Conservation (phyloP, 2,329 filamentous ascomycete genomes). For the Apiospora sp. region DNA sequence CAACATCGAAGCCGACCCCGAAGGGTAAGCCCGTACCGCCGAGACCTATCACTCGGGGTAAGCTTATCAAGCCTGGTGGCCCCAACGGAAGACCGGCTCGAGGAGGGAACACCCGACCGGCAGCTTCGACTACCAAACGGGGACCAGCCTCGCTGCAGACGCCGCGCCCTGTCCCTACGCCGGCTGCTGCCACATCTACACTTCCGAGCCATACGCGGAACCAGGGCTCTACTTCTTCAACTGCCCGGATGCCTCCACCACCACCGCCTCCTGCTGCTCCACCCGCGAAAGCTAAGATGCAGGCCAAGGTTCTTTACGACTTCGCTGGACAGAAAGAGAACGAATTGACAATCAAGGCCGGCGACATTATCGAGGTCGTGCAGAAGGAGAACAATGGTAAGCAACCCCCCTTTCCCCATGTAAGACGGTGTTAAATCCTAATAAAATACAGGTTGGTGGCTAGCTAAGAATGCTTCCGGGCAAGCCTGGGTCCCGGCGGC, state of each 20-base stretch:
- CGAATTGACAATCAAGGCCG: conserved; percentile 81
- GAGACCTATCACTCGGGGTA: conserved; percentile 91
- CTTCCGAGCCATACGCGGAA: conserved; percentile 63
- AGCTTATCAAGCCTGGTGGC: conserved; percentile 90
- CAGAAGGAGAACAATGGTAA: conserved; percentile 95
- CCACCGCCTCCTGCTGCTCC: conserved; percentile 73
- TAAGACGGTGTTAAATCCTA: conserved; percentile 36
- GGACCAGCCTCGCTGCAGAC: conserved; percentile 39
- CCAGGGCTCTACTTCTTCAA: conserved; percentile 58
- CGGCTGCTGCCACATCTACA: conserved; percentile 37
- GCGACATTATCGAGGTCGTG: conserved; percentile 86
- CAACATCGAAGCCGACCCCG: conserved; percentile 83
- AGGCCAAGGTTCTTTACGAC: conserved; percentile 91
- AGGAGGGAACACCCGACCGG: conserved; percentile 59
- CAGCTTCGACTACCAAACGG: conserved; percentile 37
- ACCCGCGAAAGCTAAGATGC: conserved; percentile 73
- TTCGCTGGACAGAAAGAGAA: conserved; percentile 86
- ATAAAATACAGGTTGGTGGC: conserved; percentile 83
- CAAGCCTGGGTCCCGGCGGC: conserved; percentile 95
- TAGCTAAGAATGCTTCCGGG: conserved; percentile 76
- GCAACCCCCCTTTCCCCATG: conserved; percentile 38
- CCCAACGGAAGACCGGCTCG: conserved; percentile 83
- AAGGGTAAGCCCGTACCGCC: conserved; percentile 86
- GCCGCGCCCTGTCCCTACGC: conserved; percentile 37
- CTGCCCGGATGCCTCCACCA: conserved; percentile 65